Conservation (phyloP, 2,329 filamentous ascomycete genomes). For the Xylaria digitata region DNA sequence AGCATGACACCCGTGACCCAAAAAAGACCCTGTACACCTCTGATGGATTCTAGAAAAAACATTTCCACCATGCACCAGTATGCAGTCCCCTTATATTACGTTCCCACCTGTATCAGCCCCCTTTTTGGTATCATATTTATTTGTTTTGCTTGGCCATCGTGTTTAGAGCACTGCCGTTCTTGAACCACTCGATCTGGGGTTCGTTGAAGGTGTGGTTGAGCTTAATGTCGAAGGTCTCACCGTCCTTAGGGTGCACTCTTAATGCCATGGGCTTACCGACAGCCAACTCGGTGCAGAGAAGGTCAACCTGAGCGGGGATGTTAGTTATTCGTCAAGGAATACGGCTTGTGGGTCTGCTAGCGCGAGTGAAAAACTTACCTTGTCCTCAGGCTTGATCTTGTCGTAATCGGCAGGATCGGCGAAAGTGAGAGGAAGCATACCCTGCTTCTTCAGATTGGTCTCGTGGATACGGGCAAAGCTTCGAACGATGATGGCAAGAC, state of each 20-base stretch:
- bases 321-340: conserved; percentile 39
- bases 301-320: conserved; percentile 68
- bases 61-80: conserved; percentile 49
- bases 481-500: conserved; percentile 94
- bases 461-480: conserved; percentile 99
- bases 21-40: conserved; percentile 49
- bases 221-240: conserved; percentile 81
- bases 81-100: conserved; percentile 43
- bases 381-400: conserved; percentile 93
- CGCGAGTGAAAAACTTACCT: conserved; percentile 59
- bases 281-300: conserved; percentile 87
- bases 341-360: neutral
- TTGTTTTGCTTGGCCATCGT: conserved; percentile 85
- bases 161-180: conserved; percentile 96
- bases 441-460: conserved; percentile 99
- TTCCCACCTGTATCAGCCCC: conserved; percentile 26
- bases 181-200: conserved; percentile 98
- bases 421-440: conserved; percentile 99
- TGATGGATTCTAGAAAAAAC: conserved; percentile 49
- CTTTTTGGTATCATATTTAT: conserved; percentile 45
- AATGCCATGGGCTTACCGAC: conserved; percentile 95
- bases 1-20: conserved; percentile 48
- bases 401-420: conserved; percentile 95
- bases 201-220: conserved; percentile 98
- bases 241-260: conserved; percentile 90